These are phyloP conservation scores for Xylaria sp. DNA, from an alignment of 2,329 filamentous ascomycete species.

Conservation along the genomic window DNA sequence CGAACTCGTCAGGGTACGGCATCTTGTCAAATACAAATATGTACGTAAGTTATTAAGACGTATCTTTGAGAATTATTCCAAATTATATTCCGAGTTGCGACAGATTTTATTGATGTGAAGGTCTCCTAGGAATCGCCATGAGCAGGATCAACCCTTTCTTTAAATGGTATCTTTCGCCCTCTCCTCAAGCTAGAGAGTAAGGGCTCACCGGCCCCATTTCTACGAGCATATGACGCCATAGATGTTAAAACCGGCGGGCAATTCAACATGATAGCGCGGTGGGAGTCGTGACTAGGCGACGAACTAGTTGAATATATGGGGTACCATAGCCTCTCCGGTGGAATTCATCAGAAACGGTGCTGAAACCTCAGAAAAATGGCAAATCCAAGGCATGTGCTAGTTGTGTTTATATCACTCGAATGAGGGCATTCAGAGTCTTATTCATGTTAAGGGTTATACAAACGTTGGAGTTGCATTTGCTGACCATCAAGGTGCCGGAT, in stretches of 20 bases:
- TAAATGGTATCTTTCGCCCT: neutral
- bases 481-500: constrained; percentile 20
- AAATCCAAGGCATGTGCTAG: neutral
- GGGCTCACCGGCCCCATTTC: neutral
- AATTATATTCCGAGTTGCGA: neutral
- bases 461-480: neutral
- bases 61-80: neutral
- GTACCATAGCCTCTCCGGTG: neutral
- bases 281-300: constrained; percentile 16
- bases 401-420: neutral
- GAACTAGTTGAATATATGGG: neutral
- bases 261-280: neutral
- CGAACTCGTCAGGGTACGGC: constrained; percentile 41
- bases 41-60: neutral
- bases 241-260: neutral
- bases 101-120: neutral
- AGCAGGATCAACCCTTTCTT: neutral
- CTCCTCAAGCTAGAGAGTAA: neutral
- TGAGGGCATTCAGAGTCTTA: neutral
- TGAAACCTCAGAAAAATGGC: neutral
- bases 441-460: neutral
- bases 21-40: constrained; percentile 26
- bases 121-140: neutral
- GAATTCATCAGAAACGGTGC: neutral
- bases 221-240: constrained; percentile 20